A percentile compares a stretch with the other conserved stretches of the same genome.
phyloP scores from a whole-genome alignment of 2,329 filamentous ascomycete species.

The Microascus cirrosus region DNA sequence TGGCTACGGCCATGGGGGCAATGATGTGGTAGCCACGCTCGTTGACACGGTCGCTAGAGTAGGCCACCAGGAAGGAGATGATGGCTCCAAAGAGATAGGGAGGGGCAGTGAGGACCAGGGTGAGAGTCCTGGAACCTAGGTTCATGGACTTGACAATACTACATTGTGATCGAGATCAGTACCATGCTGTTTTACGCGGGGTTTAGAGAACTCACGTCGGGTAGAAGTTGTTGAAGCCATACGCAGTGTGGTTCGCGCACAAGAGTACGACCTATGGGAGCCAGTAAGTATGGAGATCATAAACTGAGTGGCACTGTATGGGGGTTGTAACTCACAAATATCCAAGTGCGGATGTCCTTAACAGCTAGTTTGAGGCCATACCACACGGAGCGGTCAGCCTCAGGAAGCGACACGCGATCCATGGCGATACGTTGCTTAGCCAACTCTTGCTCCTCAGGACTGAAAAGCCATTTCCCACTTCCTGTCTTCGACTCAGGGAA shows the following conservation, averaged over 20 bases:
- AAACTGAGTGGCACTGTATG: neutral
- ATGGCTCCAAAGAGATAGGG: neutral
- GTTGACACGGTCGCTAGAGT: neutral
- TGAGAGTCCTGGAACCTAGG: too few species aligned
- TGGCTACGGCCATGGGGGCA: neutral
- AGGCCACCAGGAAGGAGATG: neutral
- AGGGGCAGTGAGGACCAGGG: neutral
- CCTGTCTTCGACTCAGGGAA: conserved; percentile 8
- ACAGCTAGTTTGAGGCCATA: conserved; percentile 12
- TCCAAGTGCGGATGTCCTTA: conserved; percentile 13
- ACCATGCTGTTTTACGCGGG: too few species aligned
- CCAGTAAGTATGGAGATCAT: neutral
- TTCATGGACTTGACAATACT: neutral
- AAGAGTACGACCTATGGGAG: neutral
- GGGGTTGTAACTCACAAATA: neutral
- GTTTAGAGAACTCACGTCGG: too few species aligned
- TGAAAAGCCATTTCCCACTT: conserved; percentile 7
- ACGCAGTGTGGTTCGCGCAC: neutral
- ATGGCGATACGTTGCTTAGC: conserved; percentile 9
- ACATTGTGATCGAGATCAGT: too few species aligned
- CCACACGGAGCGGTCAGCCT: conserved; percentile 7
- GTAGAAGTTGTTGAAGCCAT: neutral
- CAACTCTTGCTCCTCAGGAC: conserved; percentile 6
- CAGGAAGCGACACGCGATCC: conserved; percentile 13
- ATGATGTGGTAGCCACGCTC: neutral